Base-by-base conservation (phyloP, 345 rosid genomes). In the Hibiscus trionum region DNA sequence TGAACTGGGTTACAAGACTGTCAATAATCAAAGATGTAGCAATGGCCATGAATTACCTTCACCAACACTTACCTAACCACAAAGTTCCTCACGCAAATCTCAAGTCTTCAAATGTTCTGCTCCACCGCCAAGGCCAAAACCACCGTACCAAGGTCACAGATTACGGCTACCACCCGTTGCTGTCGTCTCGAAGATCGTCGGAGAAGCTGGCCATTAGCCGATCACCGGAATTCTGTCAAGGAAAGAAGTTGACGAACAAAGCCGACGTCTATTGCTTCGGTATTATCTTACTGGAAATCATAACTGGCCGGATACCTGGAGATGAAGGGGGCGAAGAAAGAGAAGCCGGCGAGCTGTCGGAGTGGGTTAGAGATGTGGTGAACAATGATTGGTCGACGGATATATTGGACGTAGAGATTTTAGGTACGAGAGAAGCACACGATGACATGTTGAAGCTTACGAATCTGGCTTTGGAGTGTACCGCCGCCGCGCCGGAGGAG, bases 251-350 rank as follows among this genome's bases (percentile, higher is more conserved):
- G 62, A 82, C 86, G 0, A 82, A 80, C 77, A 82, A 84, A 69
- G 58, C 83, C 0, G 91, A 88, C 67, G 79, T 88, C 5, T 86
- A 86, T 71, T 86, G 89, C 70, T 86, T 86, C 3, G 92, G 92
- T 14, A 78, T 88, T 24, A 26, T 86, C 15, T 9, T 88, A 19
- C 72, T 86, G 2, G 92, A 86, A 77, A 73, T 81, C 46, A 80
- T 86, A 58, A 88, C 89, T 0, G 88, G 92, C 0, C 83, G 74
- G 76, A 77, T 82, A 61, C 87, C 88, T 0, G 80, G 65, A 44
- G 77, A 14, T 8, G 80, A 81, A 37, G 66, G 19, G 8, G 44
- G 65, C 14, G 60, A 74, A 10, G 83, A 53, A 33, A 66, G 2
- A 7, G 71, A 11, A 47, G 12, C 2, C 2, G 77, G 19, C 0